Conservation (phyloP, 2,329 filamentous ascomycete genomes). For the Epichloe coenophiala region DNA sequence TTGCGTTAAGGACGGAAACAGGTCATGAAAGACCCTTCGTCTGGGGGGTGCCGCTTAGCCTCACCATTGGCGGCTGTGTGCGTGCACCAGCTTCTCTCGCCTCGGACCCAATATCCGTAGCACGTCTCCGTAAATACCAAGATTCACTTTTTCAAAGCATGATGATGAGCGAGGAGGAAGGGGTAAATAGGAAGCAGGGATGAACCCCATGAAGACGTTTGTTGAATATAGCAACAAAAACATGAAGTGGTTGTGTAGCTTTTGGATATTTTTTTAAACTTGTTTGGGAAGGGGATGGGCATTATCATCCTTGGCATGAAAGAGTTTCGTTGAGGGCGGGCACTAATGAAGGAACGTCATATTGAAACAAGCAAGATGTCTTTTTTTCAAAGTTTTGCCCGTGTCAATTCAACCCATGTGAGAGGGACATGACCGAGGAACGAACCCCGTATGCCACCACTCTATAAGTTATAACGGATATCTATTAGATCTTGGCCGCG, state of each 20-base stretch:
- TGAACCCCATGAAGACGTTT: neutral
- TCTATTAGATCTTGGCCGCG: no score
- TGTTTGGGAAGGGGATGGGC: neutral
- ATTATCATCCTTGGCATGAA: neutral
- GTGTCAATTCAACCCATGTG: no score
- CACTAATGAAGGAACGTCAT: neutral
- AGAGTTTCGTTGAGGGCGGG: neutral
- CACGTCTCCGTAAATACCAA: neutral
- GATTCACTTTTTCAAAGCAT: neutral
- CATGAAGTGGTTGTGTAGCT: neutral
- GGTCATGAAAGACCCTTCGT: no score
- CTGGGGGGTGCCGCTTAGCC: no score
- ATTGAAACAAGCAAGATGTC: neutral
- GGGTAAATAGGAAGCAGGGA: neutral
- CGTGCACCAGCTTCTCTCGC: neutral
- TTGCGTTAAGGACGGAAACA: neutral
- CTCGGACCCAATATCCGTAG: neutral
- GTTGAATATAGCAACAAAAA: neutral
- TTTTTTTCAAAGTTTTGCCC: no score
- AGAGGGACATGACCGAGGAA: no score
- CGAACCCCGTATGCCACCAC: no score
- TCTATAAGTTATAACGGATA: no score
- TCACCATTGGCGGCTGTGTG: neutral
- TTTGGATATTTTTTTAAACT: neutral
- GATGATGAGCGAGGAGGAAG: neutral